Evolutionary conservation across 164 flowering plant species (phyloP), one percentile per base, ranked within the genome.

Genomic region (Nymphaea thermarum): DNA sequence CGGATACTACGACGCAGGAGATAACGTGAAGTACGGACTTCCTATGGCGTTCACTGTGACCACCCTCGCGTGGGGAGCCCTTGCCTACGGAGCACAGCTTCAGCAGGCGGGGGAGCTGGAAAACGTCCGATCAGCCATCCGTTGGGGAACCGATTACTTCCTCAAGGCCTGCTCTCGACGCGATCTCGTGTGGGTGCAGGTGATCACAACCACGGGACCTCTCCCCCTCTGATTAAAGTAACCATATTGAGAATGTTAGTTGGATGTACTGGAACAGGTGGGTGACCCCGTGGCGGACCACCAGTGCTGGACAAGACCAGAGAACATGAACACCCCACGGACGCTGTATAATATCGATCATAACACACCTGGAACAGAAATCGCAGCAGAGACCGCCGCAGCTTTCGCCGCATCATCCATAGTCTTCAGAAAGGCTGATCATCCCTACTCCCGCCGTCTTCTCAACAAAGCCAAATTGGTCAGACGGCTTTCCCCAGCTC

Each of bases 1-100:
- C 47, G 97, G 98, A 67, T 93, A 93, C 65, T 93, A 93, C 68
- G 98, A 93, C 71, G 98, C 98, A 7, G 98, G 98, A 16, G 98
- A 93, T 79, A 93, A 90, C 67, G 96, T 93, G 59, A 93, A 93
- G 74, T 90, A 83, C 67, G 93, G 96, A 4, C 71, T 93, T 3
- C 98, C 98, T 3, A 86, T 90, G 96, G 96, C 98, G 12, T 93
- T 89, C 74, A 89, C 98, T 0, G 71, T 93, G 2, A 89, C 98
- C 8, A 89, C 92, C 16, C 79, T 90, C 2, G 45, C 94, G 3
- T 93, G 94, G 98, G 75, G 79, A 17, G 87, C 91, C 25, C 18
- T 84, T 4, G 61, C 44, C 18, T 93, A 87, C 67, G 42, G 66
- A 2, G 2, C 75, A 0, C 85, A 93, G 77, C 73, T 90, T 5